These are phyloP conservation scores for Saturnispora galanensis DNA, from an alignment of 805 yeast species.

Conservation along the genomic window DNA sequence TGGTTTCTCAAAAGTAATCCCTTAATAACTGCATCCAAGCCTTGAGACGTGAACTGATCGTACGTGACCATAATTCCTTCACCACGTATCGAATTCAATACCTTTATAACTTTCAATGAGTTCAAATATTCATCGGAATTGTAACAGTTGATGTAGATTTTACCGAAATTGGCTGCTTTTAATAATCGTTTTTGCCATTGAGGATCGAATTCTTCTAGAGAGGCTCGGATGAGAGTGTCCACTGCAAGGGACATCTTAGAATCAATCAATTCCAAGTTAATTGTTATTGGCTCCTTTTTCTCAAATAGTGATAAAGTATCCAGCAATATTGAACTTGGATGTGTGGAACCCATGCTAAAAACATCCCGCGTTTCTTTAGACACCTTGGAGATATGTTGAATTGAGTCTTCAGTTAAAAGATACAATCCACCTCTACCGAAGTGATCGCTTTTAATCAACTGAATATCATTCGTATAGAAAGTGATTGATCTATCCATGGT, in stretches of 20 bases:
- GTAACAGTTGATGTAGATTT: slow-evolving; percentile 44
- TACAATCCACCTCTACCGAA: slow-evolving; percentile 55
- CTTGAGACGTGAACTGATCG: slow-evolving; percentile 39
- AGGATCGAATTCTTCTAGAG: slow-evolving; percentile 67
- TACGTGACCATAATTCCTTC: slow-evolving; percentile 64
- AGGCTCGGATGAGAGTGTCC: slow-evolving; percentile 59
- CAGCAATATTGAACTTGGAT: slow-evolving; percentile 71
- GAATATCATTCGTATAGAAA: slow-evolving; percentile 38
- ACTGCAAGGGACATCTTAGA: slow-evolving; percentile 49
- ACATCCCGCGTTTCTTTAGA: slow-evolving; percentile 45
- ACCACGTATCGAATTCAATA: slow-evolving; percentile 45
- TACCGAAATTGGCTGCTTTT: slow-evolving; percentile 81
- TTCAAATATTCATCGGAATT: slow-evolving; percentile 54
- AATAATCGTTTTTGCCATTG: slow-evolving; percentile 72
- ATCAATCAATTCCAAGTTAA: slow-evolving; percentile 51
- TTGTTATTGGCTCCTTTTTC: slow-evolving; percentile 67
- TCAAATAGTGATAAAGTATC: slow-evolving; percentile 68
- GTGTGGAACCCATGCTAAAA: slow-evolving; percentile 74
- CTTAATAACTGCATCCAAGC: slow-evolving; percentile 46
- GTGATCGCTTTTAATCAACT: slow-evolving; percentile 22
- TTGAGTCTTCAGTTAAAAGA: slow-evolving; percentile 44
- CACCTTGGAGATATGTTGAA: slow-evolving; percentile 60
- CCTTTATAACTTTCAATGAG: slow-evolving; percentile 45
- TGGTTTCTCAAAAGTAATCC: slow-evolving; percentile 49
- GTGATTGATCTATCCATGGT: slow-evolving; percentile 41